Base-by-base conservation (phyloP, 148 eudicot genomes). In the Fagopyrum tataricum region DNA sequence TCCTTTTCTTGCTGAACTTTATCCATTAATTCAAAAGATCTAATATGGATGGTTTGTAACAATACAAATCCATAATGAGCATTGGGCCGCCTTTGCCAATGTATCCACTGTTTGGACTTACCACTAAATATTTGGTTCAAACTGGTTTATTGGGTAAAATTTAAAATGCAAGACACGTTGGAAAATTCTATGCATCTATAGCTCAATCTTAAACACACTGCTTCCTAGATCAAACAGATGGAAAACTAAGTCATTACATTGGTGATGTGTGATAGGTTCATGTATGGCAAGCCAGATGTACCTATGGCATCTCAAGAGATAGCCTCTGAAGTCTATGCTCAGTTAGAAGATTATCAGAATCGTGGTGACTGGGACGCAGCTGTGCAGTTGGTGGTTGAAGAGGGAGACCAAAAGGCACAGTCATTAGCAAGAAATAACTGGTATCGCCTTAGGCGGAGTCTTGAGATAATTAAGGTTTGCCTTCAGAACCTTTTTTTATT, bases 251-350 rank as follows among this genome's bases (percentile, higher is more conserved):
- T 64, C 39, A 8, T 64, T 64, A 13, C 39, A 64, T 64, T 15
- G 18, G 69, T 64, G 20, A 64, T 64, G 61, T 55, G 69, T 55
- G 69, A 31, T 13, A 94, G 98, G 98, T 94, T 86, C 80, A 81
- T 91, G 49, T 94, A 94, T 77, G 98, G 98, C 76, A 94, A 91
- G 76, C 98, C 98, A 74, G 90, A 88, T 89, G 97, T 91, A 43
- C 98, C 98, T 71, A 84, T 76, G 85, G 90, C 98, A 47, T 88
- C 96, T 74, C 82, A n/a, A n/a, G 89, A 90, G 73, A 78, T 90
- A 73, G 43, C 85, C 17, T 79, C 88, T 74, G 86, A 88, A 80
- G 98, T 88, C 67, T 62, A 78, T 71, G 77, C 86, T n/a, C 91
- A 91, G 80, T 93, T 94, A 77, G 90, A 85, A 68, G 80, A 83